phyloP scores from a whole-genome alignment of 108 stramenopile genomes.

The Discostella stelligeroides region DNA sequence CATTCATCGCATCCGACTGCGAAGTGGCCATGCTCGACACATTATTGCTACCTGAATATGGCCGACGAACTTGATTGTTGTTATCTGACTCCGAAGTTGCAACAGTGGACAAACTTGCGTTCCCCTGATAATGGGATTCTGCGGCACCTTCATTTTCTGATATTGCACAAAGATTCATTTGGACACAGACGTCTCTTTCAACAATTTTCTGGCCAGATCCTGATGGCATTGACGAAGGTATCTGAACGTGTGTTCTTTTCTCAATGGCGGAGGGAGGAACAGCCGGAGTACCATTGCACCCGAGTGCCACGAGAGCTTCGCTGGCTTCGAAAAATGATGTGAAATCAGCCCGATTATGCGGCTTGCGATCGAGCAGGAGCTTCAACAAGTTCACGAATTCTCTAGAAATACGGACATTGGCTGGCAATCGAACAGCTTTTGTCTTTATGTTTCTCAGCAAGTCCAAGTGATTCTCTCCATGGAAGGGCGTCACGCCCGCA shows the following conservation, averaged over 20 bases:
- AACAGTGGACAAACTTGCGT: slow-evolving; percentile 55
- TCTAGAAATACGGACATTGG: slow-evolving; percentile 78
- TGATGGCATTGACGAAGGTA: slow-evolving; percentile 1
- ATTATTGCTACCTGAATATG: slow-evolving; percentile 3
- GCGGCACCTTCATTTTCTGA: slow-evolving; percentile 65
- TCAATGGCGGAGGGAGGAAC: slow-evolving; percentile 5
- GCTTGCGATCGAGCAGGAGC: slow-evolving; percentile 79
- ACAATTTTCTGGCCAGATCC: slow-evolving; percentile 25
- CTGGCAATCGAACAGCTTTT: slow-evolving; percentile 82
- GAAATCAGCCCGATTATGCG: slow-evolving; percentile 77
- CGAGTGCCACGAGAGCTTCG: slow-evolving; percentile 79
- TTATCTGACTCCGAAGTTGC: slow-evolving; percentile 35
- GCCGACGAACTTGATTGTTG: slow-evolving; percentile 34
- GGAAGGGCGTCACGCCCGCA: slow-evolving; percentile 83
- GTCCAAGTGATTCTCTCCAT: slow-evolving; percentile 92
- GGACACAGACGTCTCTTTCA: slow-evolving; percentile 23
- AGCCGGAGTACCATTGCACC: slow-evolving; percentile 64
- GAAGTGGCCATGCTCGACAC: slow-evolving; percentile 17
- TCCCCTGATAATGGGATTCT: slow-evolving; percentile 31
- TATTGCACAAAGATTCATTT: slow-evolving; percentile 75
- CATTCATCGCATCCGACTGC: slow-evolving; percentile 22
- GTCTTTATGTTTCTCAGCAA: slow-evolving; percentile 84
- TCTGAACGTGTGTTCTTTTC: slow-evolving; percentile 4
- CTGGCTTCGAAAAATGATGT: slow-evolving; percentile 76
- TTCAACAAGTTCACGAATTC: slow-evolving; percentile 82